Conservation (phyloP, 2,329 filamentous ascomycete species). For the Neurospora sp. region DNA sequence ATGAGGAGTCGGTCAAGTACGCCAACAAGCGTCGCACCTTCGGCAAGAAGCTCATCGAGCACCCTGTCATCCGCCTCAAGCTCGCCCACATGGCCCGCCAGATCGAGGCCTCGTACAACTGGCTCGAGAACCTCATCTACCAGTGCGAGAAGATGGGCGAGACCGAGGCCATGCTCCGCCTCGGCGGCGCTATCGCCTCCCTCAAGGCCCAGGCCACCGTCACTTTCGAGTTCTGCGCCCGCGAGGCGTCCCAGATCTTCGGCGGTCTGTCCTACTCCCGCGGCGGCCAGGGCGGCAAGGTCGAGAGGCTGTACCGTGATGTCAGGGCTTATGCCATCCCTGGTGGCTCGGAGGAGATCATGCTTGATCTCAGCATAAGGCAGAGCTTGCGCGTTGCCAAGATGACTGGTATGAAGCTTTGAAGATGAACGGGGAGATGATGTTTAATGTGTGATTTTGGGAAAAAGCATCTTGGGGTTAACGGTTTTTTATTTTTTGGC, state of each 20-base stretch:
- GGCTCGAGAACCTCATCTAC: slow-evolving; percentile 91
- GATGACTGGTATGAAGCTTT: slow-evolving; percentile 92
- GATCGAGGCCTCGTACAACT: slow-evolving; percentile 93
- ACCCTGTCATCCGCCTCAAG: slow-evolving; percentile 95
- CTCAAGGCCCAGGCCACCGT: slow-evolving; percentile 90
- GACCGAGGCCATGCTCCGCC: slow-evolving; percentile 88
- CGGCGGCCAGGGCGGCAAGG: slow-evolving; percentile 89
- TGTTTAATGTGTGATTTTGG: neutral
- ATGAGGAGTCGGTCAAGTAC: slow-evolving; percentile 93
- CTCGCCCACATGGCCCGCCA: slow-evolving; percentile 97
- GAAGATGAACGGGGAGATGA: slow-evolving; percentile 20
- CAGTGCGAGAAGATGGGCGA: slow-evolving; percentile 91
- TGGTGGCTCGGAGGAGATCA: slow-evolving; percentile 94
- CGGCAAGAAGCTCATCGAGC: slow-evolving; percentile 90
- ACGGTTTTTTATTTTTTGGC: neutral
- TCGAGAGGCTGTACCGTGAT: slow-evolving; percentile 89
- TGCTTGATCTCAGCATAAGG: slow-evolving; percentile 91
- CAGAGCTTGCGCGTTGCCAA: slow-evolving; percentile 72
- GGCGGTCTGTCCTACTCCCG: slow-evolving; percentile 86
- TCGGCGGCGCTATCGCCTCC: slow-evolving; percentile 86
- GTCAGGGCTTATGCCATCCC: slow-evolving; percentile 95
- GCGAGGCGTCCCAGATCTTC: slow-evolving; percentile 95
- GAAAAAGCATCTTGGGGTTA: neutral
- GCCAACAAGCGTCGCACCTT: slow-evolving; percentile 96
- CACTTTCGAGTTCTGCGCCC: slow-evolving; percentile 95